Base-by-base conservation (phyloP, 371 early-diverging fungal genomes). In the Rhizopus delemar region DNA sequence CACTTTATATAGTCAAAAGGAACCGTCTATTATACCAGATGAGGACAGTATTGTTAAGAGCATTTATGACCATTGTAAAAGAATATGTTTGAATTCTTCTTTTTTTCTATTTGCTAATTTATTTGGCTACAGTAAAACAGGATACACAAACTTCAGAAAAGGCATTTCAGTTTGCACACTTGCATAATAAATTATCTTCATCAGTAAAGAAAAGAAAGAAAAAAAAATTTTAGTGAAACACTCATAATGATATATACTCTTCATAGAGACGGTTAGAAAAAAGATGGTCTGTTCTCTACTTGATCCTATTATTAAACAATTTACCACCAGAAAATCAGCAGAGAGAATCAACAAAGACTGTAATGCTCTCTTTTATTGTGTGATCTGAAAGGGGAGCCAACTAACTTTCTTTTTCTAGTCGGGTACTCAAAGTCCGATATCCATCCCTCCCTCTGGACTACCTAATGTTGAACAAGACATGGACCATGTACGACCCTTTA, bases 251-350 rank as follows among this genome's bases (percentile, higher is more conserved):
- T 46, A 1, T 22, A 49, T 52, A 29, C 13, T 35, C 31, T 15
- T 13, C 51, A 12, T 71, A 85, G 84, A 53, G 74, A 28, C 74
- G 74, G 8, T 50, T 81, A 51, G 65, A 61, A 33, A 79, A 84
- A 34, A 86, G 81, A 67, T 92, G 92, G 92, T 78, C 93, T 9
- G 78, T 85, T 16, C 74, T 93, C 0, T 88, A 93, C 60, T 77
- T 91, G 41, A 65, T 94, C 48, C 71, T 76, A 4, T 77, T 82
- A 7, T 38, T 88, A 32, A 80, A 85, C 39, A 75, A 83, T 49
- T 38, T 56, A 22, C 38, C 51, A 51, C 29, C 7, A 9, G 48
- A 31, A 16, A 2, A 15, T 34, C 51, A 51, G 46, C 8, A 46
- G 15, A 7, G 8, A 51, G 51, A 28, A n/a, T 7, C 8, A 11